Evolutionary conservation across 2,329 filamentous ascomycete genomes (phyloP).

Genomic region (Colletotrichum agaves): DNA sequence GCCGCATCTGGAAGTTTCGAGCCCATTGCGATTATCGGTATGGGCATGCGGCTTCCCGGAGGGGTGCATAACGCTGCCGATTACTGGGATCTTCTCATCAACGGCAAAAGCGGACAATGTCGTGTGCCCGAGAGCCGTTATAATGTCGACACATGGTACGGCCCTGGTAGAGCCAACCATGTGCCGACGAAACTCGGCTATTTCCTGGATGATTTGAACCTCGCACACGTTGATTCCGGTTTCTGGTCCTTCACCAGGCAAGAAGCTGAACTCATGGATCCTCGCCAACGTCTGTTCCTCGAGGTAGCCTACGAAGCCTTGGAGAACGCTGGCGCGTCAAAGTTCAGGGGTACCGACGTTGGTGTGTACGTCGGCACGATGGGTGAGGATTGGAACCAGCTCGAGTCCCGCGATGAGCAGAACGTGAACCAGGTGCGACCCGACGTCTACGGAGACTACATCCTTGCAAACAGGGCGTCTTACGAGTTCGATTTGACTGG

Average conservation of each 20-base stretch:
- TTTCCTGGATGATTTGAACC: constrained; percentile 43
- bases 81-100: constrained; percentile 47
- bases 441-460: constrained; percentile 41
- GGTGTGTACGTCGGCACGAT: constrained; percentile 46
- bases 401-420: constrained; percentile 39
- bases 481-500: constrained; percentile 48
- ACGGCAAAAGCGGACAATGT: constrained; percentile 41
- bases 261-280: constrained; percentile 41
- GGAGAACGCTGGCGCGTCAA: constrained; percentile 40
- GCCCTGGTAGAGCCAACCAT: constrained; percentile 24
- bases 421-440: constrained; percentile 39
- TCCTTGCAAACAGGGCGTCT: constrained; percentile 46
- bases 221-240: constrained; percentile 44
- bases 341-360: constrained; percentile 42
- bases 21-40: constrained; percentile 48
- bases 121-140: constrained; percentile 44
- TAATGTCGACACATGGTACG: constrained; percentile 41
- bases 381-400: constrained; percentile 44
- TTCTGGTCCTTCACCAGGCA: constrained; percentile 46
- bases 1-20: neutral
- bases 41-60: constrained; percentile 47
- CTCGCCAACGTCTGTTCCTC: constrained; percentile 35
- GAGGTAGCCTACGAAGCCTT: constrained; percentile 37
- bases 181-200: constrained; percentile 42
- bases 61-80: constrained; percentile 40